Evolutionary conservation across 108 stramenopile genomes (phyloP).

Genomic region (Discostella stelligeroides): DNA sequence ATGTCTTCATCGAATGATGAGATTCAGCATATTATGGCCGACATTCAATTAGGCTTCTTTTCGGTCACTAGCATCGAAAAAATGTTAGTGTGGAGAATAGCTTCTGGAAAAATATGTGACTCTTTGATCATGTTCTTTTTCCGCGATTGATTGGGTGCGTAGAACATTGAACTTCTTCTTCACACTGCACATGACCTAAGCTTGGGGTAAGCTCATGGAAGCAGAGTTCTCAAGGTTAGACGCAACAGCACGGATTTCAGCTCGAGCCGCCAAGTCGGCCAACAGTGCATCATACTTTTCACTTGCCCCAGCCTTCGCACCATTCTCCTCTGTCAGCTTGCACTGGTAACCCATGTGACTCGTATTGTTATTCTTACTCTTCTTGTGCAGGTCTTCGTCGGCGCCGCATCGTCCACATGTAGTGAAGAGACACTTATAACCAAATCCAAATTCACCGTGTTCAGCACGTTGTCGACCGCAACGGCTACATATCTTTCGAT

Average conservation of each 20-base stretch:
- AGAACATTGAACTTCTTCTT: too few relatives aligned
- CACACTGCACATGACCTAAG: too few relatives aligned
- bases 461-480: constrained; percentile 80
- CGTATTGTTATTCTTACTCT: neutral
- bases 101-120: too few relatives aligned
- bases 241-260: constrained; percentile 54
- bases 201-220: too few relatives aligned
- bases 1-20: too few relatives aligned
- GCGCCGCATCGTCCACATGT: constrained; percentile 79
- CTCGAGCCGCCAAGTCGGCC: constrained; percentile 67
- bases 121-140: too few relatives aligned
- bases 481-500: constrained; percentile 80
- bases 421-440: constrained; percentile 76
- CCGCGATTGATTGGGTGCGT: too few relatives aligned
- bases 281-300: constrained; percentile 62
- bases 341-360: constrained; percentile 73
- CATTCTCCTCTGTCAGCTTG: constrained; percentile 57
- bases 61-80: too few relatives aligned
- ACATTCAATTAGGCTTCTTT: too few relatives aligned
- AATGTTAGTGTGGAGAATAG: too few relatives aligned
- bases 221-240: too few relatives aligned
- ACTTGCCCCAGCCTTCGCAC: constrained; percentile 58
- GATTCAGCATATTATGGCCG: too few relatives aligned
- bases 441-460: constrained; percentile 86
- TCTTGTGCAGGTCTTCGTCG: constrained; percentile 52